phyloP scores from a whole-genome alignment of 441 rosid species.

The Gossypium davidsonii region DNA sequence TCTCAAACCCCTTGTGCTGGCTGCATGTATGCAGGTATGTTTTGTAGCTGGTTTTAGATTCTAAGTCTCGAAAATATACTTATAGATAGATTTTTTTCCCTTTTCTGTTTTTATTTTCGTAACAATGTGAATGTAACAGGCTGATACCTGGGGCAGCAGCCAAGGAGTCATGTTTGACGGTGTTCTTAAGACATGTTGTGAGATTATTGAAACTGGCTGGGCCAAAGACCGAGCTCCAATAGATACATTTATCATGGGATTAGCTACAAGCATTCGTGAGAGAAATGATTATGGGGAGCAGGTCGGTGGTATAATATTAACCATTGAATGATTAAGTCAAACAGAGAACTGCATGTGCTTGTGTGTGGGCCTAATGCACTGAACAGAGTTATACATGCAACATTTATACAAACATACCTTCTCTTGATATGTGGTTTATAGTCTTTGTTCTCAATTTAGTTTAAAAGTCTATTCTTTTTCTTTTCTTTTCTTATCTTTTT shows the following conservation, averaged over 20 bases:
- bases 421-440: background rate
- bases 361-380: background rate
- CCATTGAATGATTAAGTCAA: conserved; percentile 5
- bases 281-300: conserved; percentile 85
- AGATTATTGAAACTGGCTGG: conserved; percentile 93
- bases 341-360: background rate
- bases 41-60: conserved; percentile 9
- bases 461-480: background rate
- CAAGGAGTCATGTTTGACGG: conserved; percentile 81
- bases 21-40: conserved; percentile 83
- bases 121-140: conserved; percentile 44
- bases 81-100: background rate
- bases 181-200: conserved; percentile 70
- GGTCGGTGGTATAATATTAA: conserved; percentile 35
- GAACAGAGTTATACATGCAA: background rate
- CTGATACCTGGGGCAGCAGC: conserved; percentile 69
- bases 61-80: background rate
- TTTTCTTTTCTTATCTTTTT: background rate
- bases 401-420: background rate
- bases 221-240: conserved; percentile 88
- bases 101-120: conserved; percentile 3
- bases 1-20: conserved; percentile 78
- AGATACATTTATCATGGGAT: conserved; percentile 88
- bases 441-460: background rate
- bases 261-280: conserved; percentile 85